Evolutionary conservation across 805 yeast genomes (phyloP).

Genomic region (Candida ipomoeae): DNA sequence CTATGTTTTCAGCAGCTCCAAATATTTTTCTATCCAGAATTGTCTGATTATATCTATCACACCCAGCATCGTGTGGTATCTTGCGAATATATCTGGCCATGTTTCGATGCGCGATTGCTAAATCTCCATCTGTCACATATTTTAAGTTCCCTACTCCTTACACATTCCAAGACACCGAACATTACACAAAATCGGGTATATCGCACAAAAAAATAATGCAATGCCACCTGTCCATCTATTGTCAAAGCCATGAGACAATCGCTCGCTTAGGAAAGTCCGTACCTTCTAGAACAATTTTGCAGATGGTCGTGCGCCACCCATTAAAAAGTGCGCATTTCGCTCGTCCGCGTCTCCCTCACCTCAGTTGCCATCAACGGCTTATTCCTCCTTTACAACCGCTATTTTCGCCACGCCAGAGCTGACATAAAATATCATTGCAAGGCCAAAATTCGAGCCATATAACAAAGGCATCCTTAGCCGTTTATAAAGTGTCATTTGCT

Average conservation of each 20-base stretch:
- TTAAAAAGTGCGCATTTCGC: slow-evolving; percentile 3
- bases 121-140: not conserved
- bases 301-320: not conserved
- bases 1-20: no score
- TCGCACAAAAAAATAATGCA: no score
- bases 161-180: not conserved
- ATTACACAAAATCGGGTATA: not conserved
- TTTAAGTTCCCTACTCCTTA: not conserved
- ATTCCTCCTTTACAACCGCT: not conserved
- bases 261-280: not conserved
- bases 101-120: slow-evolving; percentile 1
- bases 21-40: no score
- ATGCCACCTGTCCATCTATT: not conserved
- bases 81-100: not conserved
- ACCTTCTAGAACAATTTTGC: slow-evolving; percentile 3
- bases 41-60: no score
- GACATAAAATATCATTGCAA: not conserved
- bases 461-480: not conserved
- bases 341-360: slow-evolving; percentile 5
- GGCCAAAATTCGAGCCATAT: not conserved
- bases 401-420: slow-evolving; percentile 3
- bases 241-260: not conserved
- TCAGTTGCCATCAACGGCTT: slow-evolving; percentile 11
- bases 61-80: no score
- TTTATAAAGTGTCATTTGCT: not conserved